These are phyloP conservation scores for Paxillus ammoniavirescens DNA, from an alignment of 768 basidiomycete species.

Conservation along the genomic window DNA sequence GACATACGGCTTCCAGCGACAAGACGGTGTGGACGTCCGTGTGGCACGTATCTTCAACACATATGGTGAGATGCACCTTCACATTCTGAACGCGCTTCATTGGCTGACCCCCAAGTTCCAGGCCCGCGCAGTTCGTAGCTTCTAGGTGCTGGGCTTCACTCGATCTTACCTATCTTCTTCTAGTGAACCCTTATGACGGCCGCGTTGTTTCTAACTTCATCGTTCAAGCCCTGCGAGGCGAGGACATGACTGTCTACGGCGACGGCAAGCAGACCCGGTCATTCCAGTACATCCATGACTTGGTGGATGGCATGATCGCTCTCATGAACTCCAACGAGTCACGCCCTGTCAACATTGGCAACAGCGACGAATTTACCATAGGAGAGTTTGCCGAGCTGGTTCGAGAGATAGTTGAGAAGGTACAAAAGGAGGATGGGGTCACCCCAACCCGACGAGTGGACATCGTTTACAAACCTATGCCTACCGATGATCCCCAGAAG, in stretches of 20 bases:
- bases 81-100: not conserved
- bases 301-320: slow-evolving; percentile 88
- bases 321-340: slow-evolving; percentile 95
- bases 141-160: not conserved
- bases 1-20: slow-evolving; percentile 93
- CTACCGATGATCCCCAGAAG: slow-evolving; percentile 92
- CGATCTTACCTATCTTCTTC: slow-evolving; percentile 22
- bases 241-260: slow-evolving; percentile 97
- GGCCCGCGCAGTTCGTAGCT: slow-evolving; percentile 69
- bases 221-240: slow-evolving; percentile 92
- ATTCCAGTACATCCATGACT: slow-evolving; percentile 98
- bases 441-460: slow-evolving; percentile 50
- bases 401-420: slow-evolving; percentile 88
- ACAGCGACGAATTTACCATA: slow-evolving; percentile 94
- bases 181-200: slow-evolving; percentile 96
- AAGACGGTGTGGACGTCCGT: slow-evolving; percentile 93
- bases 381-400: slow-evolving; percentile 92
- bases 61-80: slow-evolving; percentile 49
- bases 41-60: slow-evolving; percentile 99
- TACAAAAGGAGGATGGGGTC: slow-evolving; percentile 80
- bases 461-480: slow-evolving; percentile 78
- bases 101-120: slow-evolving; percentile 6
- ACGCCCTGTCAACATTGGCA: slow-evolving; percentile 96
- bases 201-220: slow-evolving; percentile 99
- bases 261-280: slow-evolving; percentile 93